Evolutionary conservation across 2,329 filamentous ascomycete genomes (phyloP).

Genomic region (Aspergillus pseudoviridinutans): DNA sequence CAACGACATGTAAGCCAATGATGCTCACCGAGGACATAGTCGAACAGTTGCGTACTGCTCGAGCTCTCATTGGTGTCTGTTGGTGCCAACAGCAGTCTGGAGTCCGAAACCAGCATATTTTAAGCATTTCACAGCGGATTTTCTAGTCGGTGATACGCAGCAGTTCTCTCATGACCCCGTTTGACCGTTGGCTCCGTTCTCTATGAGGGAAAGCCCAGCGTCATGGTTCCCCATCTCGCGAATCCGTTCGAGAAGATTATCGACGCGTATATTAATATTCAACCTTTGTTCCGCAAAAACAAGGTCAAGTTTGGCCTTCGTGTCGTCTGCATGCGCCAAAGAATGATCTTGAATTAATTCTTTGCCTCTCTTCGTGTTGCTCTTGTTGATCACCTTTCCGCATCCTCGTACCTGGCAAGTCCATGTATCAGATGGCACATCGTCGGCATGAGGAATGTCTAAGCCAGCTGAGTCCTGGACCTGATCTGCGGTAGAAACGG

Average conservation of each 20-base stretch:
- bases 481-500: conserved; percentile 3
- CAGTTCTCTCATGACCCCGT: background rate
- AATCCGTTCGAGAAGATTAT: conserved; percentile 31
- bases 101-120: background rate
- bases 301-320: conserved; percentile 32
- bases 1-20: background rate
- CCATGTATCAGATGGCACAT: conserved; percentile 30
- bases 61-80: background rate
- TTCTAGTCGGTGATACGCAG: background rate
- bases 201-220: conserved; percentile 9
- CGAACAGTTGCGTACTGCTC: background rate
- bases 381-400: conserved; percentile 29
- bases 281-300: conserved; percentile 34
- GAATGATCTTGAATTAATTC: conserved; percentile 32
- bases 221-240: conserved; percentile 24
- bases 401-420: conserved; percentile 30
- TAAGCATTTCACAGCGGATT: background rate
- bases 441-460: conserved; percentile 8
- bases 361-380: conserved; percentile 29
- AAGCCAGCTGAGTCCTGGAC: conserved; percentile 6
- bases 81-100: background rate
- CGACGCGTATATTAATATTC: conserved; percentile 30
- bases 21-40: too few relatives aligned
- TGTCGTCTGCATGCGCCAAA: conserved; percentile 32
- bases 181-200: conserved; percentile 9